A percentile compares a stretch with the other conserved stretches of the same genome.
phyloP scores from a whole-genome alignment of 2,329 filamentous ascomycete species.

The Cyphellophora europaea region DNA sequence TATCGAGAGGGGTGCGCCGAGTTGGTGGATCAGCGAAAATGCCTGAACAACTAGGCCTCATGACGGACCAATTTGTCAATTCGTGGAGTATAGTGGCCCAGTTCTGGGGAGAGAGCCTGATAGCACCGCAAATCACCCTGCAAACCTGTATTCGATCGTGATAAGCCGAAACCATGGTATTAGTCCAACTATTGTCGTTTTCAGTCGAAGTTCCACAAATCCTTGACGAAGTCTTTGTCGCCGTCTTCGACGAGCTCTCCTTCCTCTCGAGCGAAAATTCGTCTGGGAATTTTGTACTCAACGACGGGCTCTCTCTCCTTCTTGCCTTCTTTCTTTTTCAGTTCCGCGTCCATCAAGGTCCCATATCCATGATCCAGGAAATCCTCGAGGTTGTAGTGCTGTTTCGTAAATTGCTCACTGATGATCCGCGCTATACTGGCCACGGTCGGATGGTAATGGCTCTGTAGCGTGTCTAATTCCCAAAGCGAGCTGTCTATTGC shows the following conservation, averaged over 20 bases:
- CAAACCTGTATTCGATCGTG: no score
- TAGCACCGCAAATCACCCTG: no score
- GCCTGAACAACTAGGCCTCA: no score
- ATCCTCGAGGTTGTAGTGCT: constrained; percentile 89
- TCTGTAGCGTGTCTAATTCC: constrained; percentile 86
- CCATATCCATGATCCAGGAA: constrained; percentile 89
- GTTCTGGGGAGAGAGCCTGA: no score
- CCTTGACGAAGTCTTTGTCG: constrained; percentile 1
- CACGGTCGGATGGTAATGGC: constrained; percentile 94
- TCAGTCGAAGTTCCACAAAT: constrained; percentile 5
- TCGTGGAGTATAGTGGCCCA: no score
- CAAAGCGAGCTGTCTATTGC: constrained; percentile 91
- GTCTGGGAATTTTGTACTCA: constrained; percentile 89
- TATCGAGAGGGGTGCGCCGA: no score
- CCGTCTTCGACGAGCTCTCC: constrained; percentile 4
- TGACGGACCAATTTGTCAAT: no score
- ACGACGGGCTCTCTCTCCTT: constrained; percentile 66
- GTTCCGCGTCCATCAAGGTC: constrained; percentile 68
- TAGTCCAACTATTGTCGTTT: background rate
- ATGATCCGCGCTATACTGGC: constrained; percentile 89
- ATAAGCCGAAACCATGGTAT: no score
- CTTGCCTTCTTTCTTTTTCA: constrained; percentile 61
- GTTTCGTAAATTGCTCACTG: constrained; percentile 94
- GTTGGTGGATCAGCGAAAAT: no score
- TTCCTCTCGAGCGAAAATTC: constrained; percentile 48